Conservation (phyloP, 352 stramenopile species). For the Globisporangium abappressorium region DNA sequence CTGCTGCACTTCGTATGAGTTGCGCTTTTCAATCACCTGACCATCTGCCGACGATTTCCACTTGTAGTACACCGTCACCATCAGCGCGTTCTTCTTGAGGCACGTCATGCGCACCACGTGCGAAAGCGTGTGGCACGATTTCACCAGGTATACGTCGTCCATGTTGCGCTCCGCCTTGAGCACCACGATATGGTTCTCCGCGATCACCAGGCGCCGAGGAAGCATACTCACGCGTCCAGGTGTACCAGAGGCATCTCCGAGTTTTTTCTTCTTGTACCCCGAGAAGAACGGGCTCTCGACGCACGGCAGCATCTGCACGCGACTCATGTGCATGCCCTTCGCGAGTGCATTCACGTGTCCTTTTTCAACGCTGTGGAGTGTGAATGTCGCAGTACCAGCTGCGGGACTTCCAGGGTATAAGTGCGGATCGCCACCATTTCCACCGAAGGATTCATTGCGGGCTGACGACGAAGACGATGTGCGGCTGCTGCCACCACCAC, state of each 20-base stretch:
- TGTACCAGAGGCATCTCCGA: slow-evolving; percentile 3
- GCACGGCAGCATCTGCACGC: slow-evolving; percentile 65
- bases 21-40: slow-evolving; percentile 55
- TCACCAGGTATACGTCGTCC: slow-evolving; percentile 74
- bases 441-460: slow-evolving; percentile 45
- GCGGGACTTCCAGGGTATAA: slow-evolving; percentile 7
- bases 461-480: slow-evolving; percentile 43
- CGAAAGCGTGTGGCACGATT: slow-evolving; percentile 68
- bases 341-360: slow-evolving; percentile 40
- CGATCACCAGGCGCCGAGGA: slow-evolving; percentile 55
- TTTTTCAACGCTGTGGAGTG: slow-evolving; percentile 56
- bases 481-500: slow-evolving; percentile 25
- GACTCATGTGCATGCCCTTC: slow-evolving; percentile 72
- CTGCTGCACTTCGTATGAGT: slow-evolving; percentile 84
- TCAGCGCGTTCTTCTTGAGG: slow-evolving; percentile 86
- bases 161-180: slow-evolving; percentile 70
- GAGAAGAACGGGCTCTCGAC: slow-evolving; percentile 78
- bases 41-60: slow-evolving; percentile 40
- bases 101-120: slow-evolving; percentile 84
- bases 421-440: slow-evolving; percentile 9
- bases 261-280: slow-evolving; percentile 83
- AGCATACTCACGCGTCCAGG: slow-evolving; percentile 39
- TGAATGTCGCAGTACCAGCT: slow-evolving; percentile 11
- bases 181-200: slow-evolving; percentile 74
- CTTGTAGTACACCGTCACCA: slow-evolving; percentile 88